A percentile compares a stretch with the other conserved stretches of the same genome.
phyloP scores from a whole-genome alignment of 2,329 filamentous ascomycete genomes.

The Apiospora sp. region DNA sequence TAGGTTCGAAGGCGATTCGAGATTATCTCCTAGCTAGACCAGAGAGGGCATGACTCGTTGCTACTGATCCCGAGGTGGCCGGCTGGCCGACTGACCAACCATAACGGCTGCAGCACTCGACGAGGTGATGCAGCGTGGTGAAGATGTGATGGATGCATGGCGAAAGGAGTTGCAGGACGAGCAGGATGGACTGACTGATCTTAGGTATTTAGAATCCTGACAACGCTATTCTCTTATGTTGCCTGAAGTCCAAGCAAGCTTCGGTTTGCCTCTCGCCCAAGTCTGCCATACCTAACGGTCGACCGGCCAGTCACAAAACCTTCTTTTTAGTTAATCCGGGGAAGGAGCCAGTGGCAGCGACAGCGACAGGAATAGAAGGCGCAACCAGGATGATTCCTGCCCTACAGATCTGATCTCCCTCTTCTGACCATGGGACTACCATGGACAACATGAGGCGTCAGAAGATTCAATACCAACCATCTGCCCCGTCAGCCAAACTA shows the following conservation, averaged over 20 bases:
- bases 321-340: slow-evolving; percentile 18
- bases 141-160: not conserved
- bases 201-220: not conserved
- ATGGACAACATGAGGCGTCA: not conserved
- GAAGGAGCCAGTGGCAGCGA: slow-evolving; percentile 22
- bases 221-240: not conserved
- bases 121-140: not conserved
- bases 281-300: slow-evolving; percentile 10
- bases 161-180: not conserved
- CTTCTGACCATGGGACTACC: slow-evolving; percentile 3
- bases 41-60: slow-evolving; percentile 17
- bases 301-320: slow-evolving; percentile 17
- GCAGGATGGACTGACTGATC: not conserved
- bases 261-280: slow-evolving; percentile 1
- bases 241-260: slow-evolving; percentile 20
- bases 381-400: slow-evolving; percentile 20
- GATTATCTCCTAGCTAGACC: slow-evolving; percentile 21
- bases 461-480: slow-evolving; percentile 2
- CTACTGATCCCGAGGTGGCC: not conserved
- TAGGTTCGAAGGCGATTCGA: slow-evolving; percentile 29
- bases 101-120: not conserved
- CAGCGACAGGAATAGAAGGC: slow-evolving; percentile 21
- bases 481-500: not conserved
- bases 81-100: not conserved
- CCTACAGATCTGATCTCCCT: slow-evolving; percentile 10